These are phyloP conservation scores for Cryphonectria carpinicola DNA, from an alignment of 2,329 filamentous ascomycete genomes.

Conservation along the genomic window DNA sequence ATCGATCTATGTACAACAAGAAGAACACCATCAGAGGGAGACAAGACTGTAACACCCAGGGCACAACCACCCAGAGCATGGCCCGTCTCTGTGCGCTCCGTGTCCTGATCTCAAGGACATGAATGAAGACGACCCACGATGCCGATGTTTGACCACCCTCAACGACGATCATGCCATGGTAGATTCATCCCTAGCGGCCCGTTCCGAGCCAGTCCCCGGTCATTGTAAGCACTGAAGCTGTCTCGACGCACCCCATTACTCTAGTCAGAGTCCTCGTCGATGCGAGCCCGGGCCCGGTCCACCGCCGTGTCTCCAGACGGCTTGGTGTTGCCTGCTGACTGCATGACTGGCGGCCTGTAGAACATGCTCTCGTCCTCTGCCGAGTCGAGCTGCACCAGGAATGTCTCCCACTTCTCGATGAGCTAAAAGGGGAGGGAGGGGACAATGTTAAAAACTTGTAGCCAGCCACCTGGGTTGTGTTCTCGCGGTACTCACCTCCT, in stretches of 20 bases:
- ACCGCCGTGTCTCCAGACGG: constrained; percentile 61
- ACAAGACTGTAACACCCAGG: constrained; percentile 21
- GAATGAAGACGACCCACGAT: background rate
- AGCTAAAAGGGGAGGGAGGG: constrained; percentile 45
- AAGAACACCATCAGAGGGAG: constrained; percentile 16
- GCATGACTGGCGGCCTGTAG: constrained; percentile 65
- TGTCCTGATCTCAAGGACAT: background rate
- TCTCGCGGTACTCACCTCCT: constrained; percentile 72
- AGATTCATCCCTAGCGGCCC: constrained; percentile 37
- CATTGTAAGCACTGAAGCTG: constrained; percentile 36
- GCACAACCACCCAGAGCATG: background rate
- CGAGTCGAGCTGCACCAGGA: constrained; percentile 91
- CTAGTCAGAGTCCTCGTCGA: constrained; percentile 65
- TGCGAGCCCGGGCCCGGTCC: constrained; percentile 61
- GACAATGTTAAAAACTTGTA: constrained; percentile 15
- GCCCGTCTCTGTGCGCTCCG: background rate
- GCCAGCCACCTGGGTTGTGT: background rate
- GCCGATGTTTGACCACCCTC: background rate
- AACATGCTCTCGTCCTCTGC: constrained; percentile 81
- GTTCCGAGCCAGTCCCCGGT: constrained; percentile 22
- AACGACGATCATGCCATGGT: constrained; percentile 20
- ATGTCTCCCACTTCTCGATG: constrained; percentile 96
- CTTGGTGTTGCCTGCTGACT: constrained; percentile 47
- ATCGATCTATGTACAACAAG: constrained; percentile 29
- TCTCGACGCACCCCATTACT: constrained; percentile 27